phyloP scores from a whole-genome alignment of 2,329 filamentous ascomycete species.

The Clonostachys sp. region DNA sequence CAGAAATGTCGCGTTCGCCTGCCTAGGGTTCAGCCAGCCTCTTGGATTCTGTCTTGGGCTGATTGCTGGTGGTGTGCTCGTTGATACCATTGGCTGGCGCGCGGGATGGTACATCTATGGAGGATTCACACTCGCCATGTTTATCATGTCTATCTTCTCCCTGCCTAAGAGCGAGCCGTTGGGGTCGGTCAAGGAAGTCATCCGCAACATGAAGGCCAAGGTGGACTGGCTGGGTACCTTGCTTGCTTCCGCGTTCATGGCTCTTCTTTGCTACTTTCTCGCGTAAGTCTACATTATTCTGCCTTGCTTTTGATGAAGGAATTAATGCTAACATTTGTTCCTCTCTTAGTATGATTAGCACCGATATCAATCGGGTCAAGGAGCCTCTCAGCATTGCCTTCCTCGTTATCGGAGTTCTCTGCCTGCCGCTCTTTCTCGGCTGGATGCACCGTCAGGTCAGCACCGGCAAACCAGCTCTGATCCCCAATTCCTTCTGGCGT shows the following conservation, averaged over 20 bases:
- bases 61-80: slow-evolving; percentile 41
- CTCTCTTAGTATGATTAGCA: slow-evolving; percentile 23
- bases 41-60: slow-evolving; percentile 46
- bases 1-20: slow-evolving; percentile 35
- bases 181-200: slow-evolving; percentile 9
- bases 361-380: slow-evolving; percentile 31
- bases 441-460: slow-evolving; percentile 49
- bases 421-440: slow-evolving; percentile 42
- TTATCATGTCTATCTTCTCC: slow-evolving; percentile 25
- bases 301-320: neutral
- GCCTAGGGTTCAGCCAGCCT: slow-evolving; percentile 37
- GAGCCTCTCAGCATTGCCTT: slow-evolving; percentile 36
- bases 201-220: slow-evolving; percentile 19
- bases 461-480: slow-evolving; percentile 43
- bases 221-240: slow-evolving; percentile 51
- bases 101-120: slow-evolving; percentile 36
- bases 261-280: slow-evolving; percentile 47
- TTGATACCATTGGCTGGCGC: slow-evolving; percentile 42
- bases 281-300: slow-evolving; percentile 29
- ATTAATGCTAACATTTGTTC: slow-evolving; percentile 1
- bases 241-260: slow-evolving; percentile 39
- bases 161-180: slow-evolving; percentile 15
- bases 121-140: slow-evolving; percentile 25
- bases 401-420: slow-evolving; percentile 32
- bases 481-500: slow-evolving; percentile 60